phyloP scores from a whole-genome alignment of 2,329 filamentous ascomycete genomes.

The Pseudogymnoascus sp. region DNA sequence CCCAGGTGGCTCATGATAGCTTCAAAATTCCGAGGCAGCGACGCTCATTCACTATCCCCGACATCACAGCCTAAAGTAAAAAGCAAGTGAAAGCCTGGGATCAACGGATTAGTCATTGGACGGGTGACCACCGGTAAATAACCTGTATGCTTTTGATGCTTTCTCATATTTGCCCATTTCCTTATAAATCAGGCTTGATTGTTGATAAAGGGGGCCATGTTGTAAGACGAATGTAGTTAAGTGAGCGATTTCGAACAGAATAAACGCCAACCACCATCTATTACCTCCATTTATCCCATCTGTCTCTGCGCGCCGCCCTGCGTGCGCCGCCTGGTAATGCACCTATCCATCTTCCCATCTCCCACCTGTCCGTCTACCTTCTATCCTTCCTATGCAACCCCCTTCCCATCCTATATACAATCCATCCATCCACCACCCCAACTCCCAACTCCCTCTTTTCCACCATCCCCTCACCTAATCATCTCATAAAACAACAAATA shows the following conservation, averaged over 20 bases:
- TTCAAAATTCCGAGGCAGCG: too few species aligned
- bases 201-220: not conserved
- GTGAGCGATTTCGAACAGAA: not conserved
- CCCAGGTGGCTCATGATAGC: too few species aligned
- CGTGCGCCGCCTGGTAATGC: not conserved
- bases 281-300: not conserved
- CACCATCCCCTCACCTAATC: conserved; percentile 26
- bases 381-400: not conserved
- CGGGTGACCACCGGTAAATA: too few species aligned
- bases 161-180: too few species aligned
- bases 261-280: not conserved
- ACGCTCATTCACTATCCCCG: too few species aligned
- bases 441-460: not conserved
- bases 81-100: too few species aligned
- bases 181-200: not conserved
- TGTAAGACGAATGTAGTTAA: not conserved
- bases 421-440: not conserved
- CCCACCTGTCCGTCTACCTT: not conserved
- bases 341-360: not conserved
- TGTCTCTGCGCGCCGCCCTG: not conserved
- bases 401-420: not conserved
- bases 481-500: conserved; percentile 96
- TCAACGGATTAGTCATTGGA: too few species aligned
- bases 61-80: too few species aligned
- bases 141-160: too few species aligned